Base-by-base conservation (phyloP, 2,329 filamentous ascomycete species). In the Dactylellina parvicollis region DNA sequence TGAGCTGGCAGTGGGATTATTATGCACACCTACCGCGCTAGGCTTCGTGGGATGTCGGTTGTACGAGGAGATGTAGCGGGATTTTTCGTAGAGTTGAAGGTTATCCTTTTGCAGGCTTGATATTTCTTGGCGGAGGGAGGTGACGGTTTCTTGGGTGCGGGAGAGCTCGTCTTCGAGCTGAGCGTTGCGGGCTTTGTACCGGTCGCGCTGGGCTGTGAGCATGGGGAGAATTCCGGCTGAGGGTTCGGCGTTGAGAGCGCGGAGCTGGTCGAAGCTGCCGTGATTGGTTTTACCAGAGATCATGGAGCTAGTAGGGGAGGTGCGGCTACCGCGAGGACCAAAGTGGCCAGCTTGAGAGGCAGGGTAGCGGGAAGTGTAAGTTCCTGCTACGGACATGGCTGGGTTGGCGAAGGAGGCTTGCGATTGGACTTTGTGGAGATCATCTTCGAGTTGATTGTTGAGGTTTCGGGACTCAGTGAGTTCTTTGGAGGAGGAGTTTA, bases 121-220 rank as follows among this genome's bases (percentile, higher is more conserved):
- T 72, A 98, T 88, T 80, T 99, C 95, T 77, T 96, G 92, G 44
- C 95, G 88, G 49, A 99, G 84, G 34, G 93, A 90, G 18, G 92
- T 94, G 20, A 97, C 88, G 0, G 87, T 90, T 49, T 88, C 86
- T 80, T 98, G 92, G 32, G 87, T 87, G 76, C 96, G 92, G 4
- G 92, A 92, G 8, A 98, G 84, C 79, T 98, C 94, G 72, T 90
- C 87, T 82, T 98, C 95, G 20, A 99, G 87, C 80, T 99, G 91
- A 0, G 88, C 83, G 76, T 96, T 98, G 79, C 93, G 92, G 84
- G 96, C 92, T 85, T 97, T 98, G 86, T 98, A 99, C 56, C 95
- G 92, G 82, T 99, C 95, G 74, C 95, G 90, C 82, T 99, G 96
- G 1, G 96, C 95, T 32, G 95, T 96, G 57, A 99, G 91, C 96